Conservation (phyloP, 2,329 filamentous ascomycete genomes). For the Biscogniauxia marginata region DNA sequence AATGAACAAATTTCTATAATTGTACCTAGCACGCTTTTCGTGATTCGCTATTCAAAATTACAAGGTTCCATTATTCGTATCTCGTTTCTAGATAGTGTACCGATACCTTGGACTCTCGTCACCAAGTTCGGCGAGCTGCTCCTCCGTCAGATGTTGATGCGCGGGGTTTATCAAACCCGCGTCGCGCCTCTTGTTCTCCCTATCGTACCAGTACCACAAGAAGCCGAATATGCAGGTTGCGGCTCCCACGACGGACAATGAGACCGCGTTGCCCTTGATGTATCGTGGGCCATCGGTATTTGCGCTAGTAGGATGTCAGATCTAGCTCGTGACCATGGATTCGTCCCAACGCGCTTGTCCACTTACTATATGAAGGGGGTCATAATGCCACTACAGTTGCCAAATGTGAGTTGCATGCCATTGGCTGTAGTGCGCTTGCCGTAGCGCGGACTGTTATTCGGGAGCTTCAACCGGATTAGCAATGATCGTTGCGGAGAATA, state of each 20-base stretch:
- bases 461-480: slow-evolving; percentile 37
- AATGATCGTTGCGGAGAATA: not conserved
- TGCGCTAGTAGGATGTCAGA: slow-evolving; percentile 34
- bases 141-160: slow-evolving; percentile 42
- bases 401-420: slow-evolving; percentile 68
- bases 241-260: slow-evolving; percentile 56
- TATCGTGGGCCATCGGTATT: slow-evolving; percentile 54
- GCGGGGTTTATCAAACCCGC: slow-evolving; percentile 38
- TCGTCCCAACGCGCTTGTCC: not conserved
- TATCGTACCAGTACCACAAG: slow-evolving; percentile 53
- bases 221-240: slow-evolving; percentile 51
- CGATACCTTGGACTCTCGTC: slow-evolving; percentile 51
- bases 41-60: no score
- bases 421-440: slow-evolving; percentile 73
- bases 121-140: slow-evolving; percentile 49
- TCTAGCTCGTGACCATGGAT: not conserved
- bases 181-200: slow-evolving; percentile 47
- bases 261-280: slow-evolving; percentile 60
- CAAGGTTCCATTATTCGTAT: no score
- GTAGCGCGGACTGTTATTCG: slow-evolving; percentile 70
- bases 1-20: no score
- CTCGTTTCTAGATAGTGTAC: slow-evolving; percentile 38
- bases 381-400: slow-evolving; percentile 72
- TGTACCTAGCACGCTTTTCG: no score
- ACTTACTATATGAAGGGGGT: slow-evolving; percentile 62